phyloP scores from a whole-genome alignment of 768 basidiomycete species.

The Lactifluus hygrophoroides region DNA sequence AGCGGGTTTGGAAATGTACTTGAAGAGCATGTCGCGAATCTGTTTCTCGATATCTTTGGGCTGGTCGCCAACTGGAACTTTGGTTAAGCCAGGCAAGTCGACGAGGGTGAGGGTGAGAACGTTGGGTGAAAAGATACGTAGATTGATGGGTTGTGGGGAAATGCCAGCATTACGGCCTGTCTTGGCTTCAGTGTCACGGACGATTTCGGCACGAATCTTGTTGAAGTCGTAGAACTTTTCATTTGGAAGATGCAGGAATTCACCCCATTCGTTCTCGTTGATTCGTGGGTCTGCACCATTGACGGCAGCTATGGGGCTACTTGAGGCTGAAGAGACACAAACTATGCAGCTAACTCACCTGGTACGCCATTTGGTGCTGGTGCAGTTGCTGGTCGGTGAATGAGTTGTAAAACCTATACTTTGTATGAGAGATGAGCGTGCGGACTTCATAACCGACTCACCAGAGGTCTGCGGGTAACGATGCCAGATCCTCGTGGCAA shows the following conservation, averaged over 20 bases:
- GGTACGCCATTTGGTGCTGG: conserved; percentile 35
- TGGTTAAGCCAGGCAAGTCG: conserved; percentile 93
- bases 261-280: conserved; percentile 97
- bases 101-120: conserved; percentile 96
- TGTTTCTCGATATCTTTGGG: conserved; percentile 97
- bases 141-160: conserved; percentile 93
- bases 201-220: conserved; percentile 94
- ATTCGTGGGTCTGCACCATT: conserved; percentile 59
- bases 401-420: conserved; percentile 81
- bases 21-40: conserved; percentile 92
- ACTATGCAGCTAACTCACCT: conserved; percentile 21
- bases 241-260: conserved; percentile 92
- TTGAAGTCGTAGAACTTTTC: conserved; percentile 98
- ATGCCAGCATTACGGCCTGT: conserved; percentile 98
- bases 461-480: conserved; percentile 93
- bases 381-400: conserved; percentile 62
- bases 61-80: conserved; percentile 93
- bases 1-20: conserved; percentile 90
- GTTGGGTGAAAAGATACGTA: conserved; percentile 95
- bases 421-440: not conserved
- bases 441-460: conserved; percentile 31
- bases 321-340: not conserved
- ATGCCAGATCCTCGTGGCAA: conserved; percentile 98
- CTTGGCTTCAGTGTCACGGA: conserved; percentile 95
- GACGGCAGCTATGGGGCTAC: conserved; percentile 23